Base-by-base conservation (phyloP, 495 filamentous ascomycete genomes). In the Hyaloscypha bicolor region DNA sequence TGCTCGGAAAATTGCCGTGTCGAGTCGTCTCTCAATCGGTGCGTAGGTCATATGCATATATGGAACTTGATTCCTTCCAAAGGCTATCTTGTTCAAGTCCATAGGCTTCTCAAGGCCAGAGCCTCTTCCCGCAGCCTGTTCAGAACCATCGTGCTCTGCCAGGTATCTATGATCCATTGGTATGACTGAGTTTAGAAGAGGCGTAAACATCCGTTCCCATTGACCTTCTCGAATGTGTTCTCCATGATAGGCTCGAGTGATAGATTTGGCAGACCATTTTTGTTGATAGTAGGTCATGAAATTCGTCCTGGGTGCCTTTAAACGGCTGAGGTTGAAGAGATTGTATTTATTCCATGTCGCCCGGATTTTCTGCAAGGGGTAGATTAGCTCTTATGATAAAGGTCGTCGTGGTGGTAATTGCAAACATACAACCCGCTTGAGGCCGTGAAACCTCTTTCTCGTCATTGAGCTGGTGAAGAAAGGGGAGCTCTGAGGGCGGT, bases 261-360 rank as follows among this genome's bases (percentile, higher is more conserved):
- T 62, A 9, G 93, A 86, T 77, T 98, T 99, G 66, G 94, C 91
- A 0, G 74, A 73, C 93, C 93, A 99, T 91, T 97, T 98, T 76
- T 99, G 95, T 82, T 99, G 95, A 86, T 96, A 99, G 81, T 91
- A 94, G 57, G 93, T 97, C 58, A 63, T 16, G 11, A 67, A 74
- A 16, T 67, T 63, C 55, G 76, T 78, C 3, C 55, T 70, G 29
- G 81, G 80, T 6, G 58, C 35, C 4, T 64, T 73, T 57, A 85
- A 77, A 64, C 83, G 82, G 32, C 78, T 73, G 67, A 99, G 79
- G 81, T 97, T 97, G 85, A 91, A 99, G 69, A 99, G 83, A 74
- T 96, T 97, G 83, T 93, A 94, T 79, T 96, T 97, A 81, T 92
- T 96, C 96, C 94, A 97, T 85, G 92, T 93, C 85, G 94, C 92